These are phyloP conservation scores for Talaromyces liani DNA, from an alignment of 495 filamentous ascomycete genomes.

Conservation along the genomic window DNA sequence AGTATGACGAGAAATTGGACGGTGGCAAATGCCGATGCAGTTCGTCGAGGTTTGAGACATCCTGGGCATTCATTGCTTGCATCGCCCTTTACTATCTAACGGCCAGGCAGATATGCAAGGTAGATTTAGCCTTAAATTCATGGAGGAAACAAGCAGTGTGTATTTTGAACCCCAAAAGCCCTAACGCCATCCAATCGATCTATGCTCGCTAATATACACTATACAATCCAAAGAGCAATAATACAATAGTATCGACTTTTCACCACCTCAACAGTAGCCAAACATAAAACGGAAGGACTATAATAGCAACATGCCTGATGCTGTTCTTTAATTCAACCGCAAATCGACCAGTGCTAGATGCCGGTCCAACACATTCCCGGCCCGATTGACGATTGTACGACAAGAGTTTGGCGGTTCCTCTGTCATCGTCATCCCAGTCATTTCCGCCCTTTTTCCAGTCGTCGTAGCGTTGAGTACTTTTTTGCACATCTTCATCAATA, in stretches of 20 bases:
- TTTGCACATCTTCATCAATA: constrained; percentile 11
- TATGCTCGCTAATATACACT: constrained; percentile 7
- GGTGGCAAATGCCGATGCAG: not conserved
- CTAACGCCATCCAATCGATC: not conserved
- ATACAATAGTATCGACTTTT: not conserved
- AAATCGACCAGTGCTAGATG: constrained; percentile 13
- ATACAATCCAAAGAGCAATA: not conserved
- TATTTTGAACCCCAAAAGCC: not conserved
- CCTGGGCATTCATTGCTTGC: not conserved
- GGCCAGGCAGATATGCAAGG: too few species aligned
- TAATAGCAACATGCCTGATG: constrained; percentile 31
- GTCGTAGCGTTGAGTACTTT: constrained; percentile 4
- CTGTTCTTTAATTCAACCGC: constrained; percentile 19
- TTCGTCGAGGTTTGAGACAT: not conserved
- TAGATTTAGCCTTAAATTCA: too few species aligned
- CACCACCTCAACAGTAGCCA: constrained; percentile 48
- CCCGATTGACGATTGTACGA: constrained; percentile 11
- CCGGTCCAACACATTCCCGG: constrained; percentile 11
- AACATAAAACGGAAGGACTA: constrained; percentile 43
- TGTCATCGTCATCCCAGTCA: constrained; percentile 6
- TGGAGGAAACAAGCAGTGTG: not conserved
- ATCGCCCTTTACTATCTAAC: not conserved
- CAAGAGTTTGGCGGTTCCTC: constrained; percentile 7
- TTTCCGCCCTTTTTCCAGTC: not conserved
- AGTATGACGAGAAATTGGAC: not conserved